Evolutionary conservation across 106 monocot species (phyloP).

Genomic region (Platanthera guangdongensis): DNA sequence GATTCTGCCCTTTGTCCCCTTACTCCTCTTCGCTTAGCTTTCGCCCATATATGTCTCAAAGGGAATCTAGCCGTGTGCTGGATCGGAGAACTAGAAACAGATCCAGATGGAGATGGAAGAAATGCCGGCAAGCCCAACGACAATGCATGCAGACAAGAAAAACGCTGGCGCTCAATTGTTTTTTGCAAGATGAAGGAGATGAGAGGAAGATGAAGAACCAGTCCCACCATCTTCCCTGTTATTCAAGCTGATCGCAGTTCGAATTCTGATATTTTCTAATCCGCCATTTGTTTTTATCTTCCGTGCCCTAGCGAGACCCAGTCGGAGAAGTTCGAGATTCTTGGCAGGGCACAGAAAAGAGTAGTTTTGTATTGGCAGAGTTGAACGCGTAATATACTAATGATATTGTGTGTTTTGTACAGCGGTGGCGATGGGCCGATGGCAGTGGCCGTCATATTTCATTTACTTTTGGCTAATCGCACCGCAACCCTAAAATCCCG

Average conservation of each 20-base stretch:
- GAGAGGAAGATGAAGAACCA: neutral
- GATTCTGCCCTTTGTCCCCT: neutral
- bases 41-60: neutral
- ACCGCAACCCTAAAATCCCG: too few species aligned
- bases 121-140: constrained; percentile 2
- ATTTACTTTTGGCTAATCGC: too few species aligned
- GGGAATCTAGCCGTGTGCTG: neutral
- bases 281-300: neutral
- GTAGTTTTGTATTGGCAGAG: too few species aligned
- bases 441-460: too few species aligned
- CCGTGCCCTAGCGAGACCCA: neutral
- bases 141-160: neutral
- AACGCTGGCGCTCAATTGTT: neutral
- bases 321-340: neutral
- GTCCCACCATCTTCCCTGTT: neutral
- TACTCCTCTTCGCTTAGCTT: neutral
- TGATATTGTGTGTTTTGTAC: too few species aligned
- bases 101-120: neutral
- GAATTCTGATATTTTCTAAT: neutral
- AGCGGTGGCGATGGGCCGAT: too few species aligned
- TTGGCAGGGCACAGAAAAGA: neutral
- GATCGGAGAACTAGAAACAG: neutral
- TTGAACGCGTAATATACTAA: too few species aligned
- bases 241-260: neutral
- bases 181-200: neutral